Percentiles rank a stretch among this genome's conserved stretches.
Conservation (phyloP, 225 moss, liverwort and hornwort genomes). For the Polytrichum commune region DNA sequence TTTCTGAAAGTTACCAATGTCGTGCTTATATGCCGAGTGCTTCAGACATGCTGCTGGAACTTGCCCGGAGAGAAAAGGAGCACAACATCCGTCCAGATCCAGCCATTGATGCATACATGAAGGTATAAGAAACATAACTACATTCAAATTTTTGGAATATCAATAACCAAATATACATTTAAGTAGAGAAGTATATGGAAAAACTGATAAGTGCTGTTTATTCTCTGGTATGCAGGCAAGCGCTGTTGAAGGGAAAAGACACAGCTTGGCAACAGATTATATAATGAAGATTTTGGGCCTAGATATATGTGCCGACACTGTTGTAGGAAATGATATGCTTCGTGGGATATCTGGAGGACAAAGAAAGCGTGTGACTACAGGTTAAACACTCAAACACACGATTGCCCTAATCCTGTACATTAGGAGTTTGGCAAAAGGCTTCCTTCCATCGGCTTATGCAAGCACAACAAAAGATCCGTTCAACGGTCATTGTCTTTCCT, state of each 20-base stretch:
- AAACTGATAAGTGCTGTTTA: neutral
- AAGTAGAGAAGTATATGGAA: neutral
- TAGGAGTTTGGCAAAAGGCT: too few species aligned
- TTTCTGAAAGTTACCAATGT: too few species aligned
- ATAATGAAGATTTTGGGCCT: slow-evolving; percentile 85
- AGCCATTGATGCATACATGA: slow-evolving; percentile 88
- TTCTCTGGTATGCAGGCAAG: slow-evolving; percentile 22
- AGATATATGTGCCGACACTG: slow-evolving; percentile 82
- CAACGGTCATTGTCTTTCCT: too few species aligned
- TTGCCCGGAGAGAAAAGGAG: slow-evolving; percentile 74
- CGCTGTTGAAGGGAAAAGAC: slow-evolving; percentile 56
- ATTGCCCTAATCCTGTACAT: neutral
- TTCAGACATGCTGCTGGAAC: slow-evolving; percentile 70
- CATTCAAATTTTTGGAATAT: neutral
- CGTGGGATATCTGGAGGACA: slow-evolving; percentile 96
- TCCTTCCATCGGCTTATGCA: too few species aligned
- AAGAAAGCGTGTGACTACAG: slow-evolving; percentile 83
- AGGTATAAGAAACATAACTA: slow-evolving; percentile 31
- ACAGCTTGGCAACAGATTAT: slow-evolving; percentile 73
- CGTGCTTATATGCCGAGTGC: too few species aligned
- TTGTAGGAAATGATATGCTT: slow-evolving; percentile 84
- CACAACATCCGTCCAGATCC: slow-evolving; percentile 66
- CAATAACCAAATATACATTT: neutral
- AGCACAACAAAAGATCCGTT: too few species aligned
- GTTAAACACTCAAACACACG: slow-evolving; percentile 13